Conservation (phyloP, 2,329 filamentous ascomycete species). For the Dactylella cylindrospora region DNA sequence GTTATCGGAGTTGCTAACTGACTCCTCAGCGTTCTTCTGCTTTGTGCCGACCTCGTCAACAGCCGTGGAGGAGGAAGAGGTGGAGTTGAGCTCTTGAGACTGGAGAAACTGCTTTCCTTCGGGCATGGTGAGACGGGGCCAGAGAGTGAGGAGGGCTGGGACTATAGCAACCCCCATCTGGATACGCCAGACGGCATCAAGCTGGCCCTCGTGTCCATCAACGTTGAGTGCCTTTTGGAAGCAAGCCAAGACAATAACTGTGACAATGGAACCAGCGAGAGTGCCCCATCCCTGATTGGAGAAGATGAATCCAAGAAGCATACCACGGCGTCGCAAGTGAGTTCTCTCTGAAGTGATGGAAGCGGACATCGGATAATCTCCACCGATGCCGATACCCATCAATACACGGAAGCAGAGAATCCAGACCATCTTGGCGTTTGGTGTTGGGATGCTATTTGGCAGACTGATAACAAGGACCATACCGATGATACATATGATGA, state of each 20-base stretch:
- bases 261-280: constrained; percentile 47
- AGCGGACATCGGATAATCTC: constrained; percentile 78
- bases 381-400: constrained; percentile 77
- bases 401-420: constrained; percentile 75
- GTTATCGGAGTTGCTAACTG: constrained; percentile 32
- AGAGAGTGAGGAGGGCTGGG: constrained; percentile 46
- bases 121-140: constrained; percentile 49
- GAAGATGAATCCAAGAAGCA: constrained; percentile 47
- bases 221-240: constrained; percentile 47
- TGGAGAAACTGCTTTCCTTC: constrained; percentile 48
- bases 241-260: constrained; percentile 46
- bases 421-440: constrained; percentile 57
- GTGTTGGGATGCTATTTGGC: constrained; percentile 35
- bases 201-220: constrained; percentile 40
- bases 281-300: constrained; percentile 49
- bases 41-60: neutral
- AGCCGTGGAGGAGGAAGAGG: constrained; percentile 18
- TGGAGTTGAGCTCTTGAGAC: constrained; percentile 46
- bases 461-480: constrained; percentile 47
- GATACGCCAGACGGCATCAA: constrained; percentile 44
- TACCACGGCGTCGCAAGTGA: constrained; percentile 28
- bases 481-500: constrained; percentile 63
- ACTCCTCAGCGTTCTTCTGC: constrained; percentile 4
- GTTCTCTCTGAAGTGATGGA: constrained; percentile 76
- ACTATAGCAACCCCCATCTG: constrained; percentile 48